Conservation (phyloP, 345 rosid genomes). For the Hevea brasiliensis region DNA sequence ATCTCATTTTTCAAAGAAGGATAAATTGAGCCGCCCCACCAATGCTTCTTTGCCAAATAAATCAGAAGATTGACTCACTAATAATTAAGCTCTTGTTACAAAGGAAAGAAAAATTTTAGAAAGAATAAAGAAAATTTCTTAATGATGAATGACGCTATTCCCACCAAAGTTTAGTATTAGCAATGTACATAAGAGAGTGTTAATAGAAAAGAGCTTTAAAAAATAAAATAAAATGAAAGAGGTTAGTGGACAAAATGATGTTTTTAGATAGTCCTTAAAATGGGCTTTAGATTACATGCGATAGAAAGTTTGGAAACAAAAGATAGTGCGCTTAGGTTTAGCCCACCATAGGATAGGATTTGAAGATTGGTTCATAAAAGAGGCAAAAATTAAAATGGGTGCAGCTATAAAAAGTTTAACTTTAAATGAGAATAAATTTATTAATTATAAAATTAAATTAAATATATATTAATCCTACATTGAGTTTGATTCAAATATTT, state of each 20-base stretch:
- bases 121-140: background rate
- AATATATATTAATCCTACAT: too few relatives aligned
- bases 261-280: conserved; percentile 9
- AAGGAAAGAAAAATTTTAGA: background rate
- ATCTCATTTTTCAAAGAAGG: background rate
- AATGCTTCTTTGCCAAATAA: conserved; percentile 27
- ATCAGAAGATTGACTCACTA: conserved; percentile 2
- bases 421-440: too few relatives aligned
- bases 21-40: conserved; percentile 36
- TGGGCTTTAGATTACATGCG: conserved; percentile 15
- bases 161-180: conserved; percentile 24
- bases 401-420: too few relatives aligned
- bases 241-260: conserved; percentile 27
- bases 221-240: background rate
- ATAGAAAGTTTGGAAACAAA: background rate
- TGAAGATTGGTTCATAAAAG: conserved; percentile 9
- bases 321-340: conserved; percentile 23
- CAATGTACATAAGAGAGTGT: too few relatives aligned
- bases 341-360: conserved; percentile 24
- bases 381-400: background rate
- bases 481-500: too few relatives aligned
- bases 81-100: background rate
- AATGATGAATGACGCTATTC: conserved; percentile 35
- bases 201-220: too few relatives aligned
- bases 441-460: too few relatives aligned